These are phyloP conservation scores for Metschnikowia kofuensis DNA, from an alignment of 805 yeast species.

Conservation along the genomic window DNA sequence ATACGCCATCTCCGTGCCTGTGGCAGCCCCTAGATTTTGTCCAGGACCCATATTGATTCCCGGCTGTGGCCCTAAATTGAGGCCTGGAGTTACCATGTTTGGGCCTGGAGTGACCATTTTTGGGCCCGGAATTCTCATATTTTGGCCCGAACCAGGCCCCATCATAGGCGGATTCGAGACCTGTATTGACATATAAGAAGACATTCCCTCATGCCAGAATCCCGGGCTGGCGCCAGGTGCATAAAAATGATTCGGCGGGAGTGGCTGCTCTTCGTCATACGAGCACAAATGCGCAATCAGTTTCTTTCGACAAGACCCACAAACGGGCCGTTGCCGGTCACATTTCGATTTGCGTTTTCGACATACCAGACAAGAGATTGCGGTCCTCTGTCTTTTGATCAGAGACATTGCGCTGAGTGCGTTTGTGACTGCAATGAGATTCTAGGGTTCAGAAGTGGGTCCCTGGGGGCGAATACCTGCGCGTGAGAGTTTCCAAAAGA, in stretches of 20 bases:
- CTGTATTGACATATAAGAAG: neutral
- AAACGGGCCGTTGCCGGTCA: constrained; percentile 41
- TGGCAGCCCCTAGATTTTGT: too few species aligned
- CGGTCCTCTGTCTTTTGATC: constrained; percentile 38
- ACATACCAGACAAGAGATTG: constrained; percentile 44
- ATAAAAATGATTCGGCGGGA: neutral
- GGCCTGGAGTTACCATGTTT: too few species aligned
- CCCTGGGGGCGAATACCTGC: too few species aligned
- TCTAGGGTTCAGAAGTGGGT: neutral
- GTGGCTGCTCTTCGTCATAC: constrained; percentile 26
- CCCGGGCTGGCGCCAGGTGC: neutral
- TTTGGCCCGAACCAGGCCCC: neutral
- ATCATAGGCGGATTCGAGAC: neutral
- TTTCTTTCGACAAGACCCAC: constrained; percentile 42
- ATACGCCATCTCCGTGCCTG: too few species aligned
- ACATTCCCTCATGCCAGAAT: neutral
- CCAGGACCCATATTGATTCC: too few species aligned
- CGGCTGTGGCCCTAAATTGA: too few species aligned
- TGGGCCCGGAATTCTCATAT: too few species aligned
- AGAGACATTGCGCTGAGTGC: neutral
- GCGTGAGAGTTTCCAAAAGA: too few species aligned
- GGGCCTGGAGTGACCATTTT: too few species aligned
- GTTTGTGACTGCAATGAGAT: neutral
- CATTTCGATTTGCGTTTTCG: constrained; percentile 42
- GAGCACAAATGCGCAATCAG: constrained; percentile 42